Evolutionary conservation across 108 stramenopile species (phyloP).

Genomic region (Cylindrotheca closterium): DNA sequence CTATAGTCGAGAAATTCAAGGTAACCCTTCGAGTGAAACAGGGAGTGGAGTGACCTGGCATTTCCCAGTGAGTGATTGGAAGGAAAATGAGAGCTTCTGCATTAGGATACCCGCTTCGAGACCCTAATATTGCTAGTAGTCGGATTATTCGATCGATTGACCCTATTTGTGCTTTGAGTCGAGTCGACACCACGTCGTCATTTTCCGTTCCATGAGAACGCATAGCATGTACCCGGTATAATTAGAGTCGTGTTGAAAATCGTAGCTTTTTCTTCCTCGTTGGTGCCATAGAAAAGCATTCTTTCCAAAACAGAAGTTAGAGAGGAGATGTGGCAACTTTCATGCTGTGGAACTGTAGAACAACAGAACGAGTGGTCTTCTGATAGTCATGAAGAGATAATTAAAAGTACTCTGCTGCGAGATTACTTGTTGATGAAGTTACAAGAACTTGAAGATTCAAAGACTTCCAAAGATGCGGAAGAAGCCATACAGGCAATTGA

Average conservation of each 20-base stretch:
- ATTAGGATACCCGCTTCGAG: conserved; percentile 46
- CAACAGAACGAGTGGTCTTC: conserved; percentile 14
- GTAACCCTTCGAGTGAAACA: conserved; percentile 27
- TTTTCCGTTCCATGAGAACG: too few relatives aligned
- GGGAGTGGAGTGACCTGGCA: conserved; percentile 57
- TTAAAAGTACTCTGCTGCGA: conserved; percentile 21
- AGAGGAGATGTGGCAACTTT: background rate
- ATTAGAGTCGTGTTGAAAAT: too few relatives aligned
- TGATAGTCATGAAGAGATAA: conserved; percentile 21
- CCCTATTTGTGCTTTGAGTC: too few relatives aligned
- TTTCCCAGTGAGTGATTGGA: conserved; percentile 84
- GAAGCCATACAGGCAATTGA: conserved; percentile 20
- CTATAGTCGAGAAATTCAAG: conserved; percentile 88
- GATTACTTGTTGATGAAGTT: conserved; percentile 30
- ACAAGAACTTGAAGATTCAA: conserved; percentile 35
- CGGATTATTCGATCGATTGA: too few relatives aligned
- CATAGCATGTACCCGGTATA: too few relatives aligned
- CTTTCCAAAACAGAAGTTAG: background rate
- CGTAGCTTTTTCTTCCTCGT: too few relatives aligned
- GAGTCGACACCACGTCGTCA: too few relatives aligned
- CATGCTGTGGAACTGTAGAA: background rate
- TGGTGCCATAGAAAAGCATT: background rate
- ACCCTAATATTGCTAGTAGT: too few relatives aligned
- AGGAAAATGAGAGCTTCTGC: conserved; percentile 66
- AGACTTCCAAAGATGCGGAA: conserved; percentile 14